Evolutionary conservation across 305 asterid species (phyloP), one percentile per base, ranked within the genome.

Genomic region (Fraxinus sp.): DNA sequence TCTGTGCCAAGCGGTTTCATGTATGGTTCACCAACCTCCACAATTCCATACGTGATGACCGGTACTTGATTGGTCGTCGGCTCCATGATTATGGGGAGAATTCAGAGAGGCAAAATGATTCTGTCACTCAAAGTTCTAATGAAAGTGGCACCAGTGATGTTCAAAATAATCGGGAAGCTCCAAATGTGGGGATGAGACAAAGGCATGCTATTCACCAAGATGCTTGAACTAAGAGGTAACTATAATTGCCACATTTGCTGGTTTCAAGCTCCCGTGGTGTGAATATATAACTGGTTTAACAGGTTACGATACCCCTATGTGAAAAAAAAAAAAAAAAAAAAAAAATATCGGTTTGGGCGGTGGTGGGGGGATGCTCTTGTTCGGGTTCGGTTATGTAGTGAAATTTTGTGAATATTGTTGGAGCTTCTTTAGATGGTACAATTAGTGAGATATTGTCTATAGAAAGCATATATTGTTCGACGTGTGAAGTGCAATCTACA

Each of bases 11-110:
- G 89, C 93, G 99, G 36, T 96, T 96, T 88, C 99, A 95, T 30
- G 91, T 95, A 26, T 95, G 98, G 99, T 95, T 96, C 91, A 93
- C 95, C 74, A 95, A 92, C 84, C 94, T 96, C 75, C 99, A 95
- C 88, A 96, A 96, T 83, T 92, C 99, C 1, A 95, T 96, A 78
- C 94, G 98, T 1, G 99, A 96, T 75, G 99, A 96, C 81, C 95
- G 99, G 1, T 96, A 96, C 83, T 84, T 96, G 89, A 89, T 96
- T 71, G 99, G 99, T 28, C 92, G 98, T 64, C 89, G 97, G 55
- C 98, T 96, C 81, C 99, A 96, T 80, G 89, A 96, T 86, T 96
- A 36, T 59, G 97, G 98, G 13, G 98, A 95, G 89, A 85, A 72
- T 49, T 83, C 16, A 30, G 79, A 62, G 75, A 86, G 90, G 81